Percentiles rank a stretch among this genome's conserved stretches.
phyloP scores from a whole-genome alignment of 352 stramenopile genomes.

The Thalassiosira allenii region DNA sequence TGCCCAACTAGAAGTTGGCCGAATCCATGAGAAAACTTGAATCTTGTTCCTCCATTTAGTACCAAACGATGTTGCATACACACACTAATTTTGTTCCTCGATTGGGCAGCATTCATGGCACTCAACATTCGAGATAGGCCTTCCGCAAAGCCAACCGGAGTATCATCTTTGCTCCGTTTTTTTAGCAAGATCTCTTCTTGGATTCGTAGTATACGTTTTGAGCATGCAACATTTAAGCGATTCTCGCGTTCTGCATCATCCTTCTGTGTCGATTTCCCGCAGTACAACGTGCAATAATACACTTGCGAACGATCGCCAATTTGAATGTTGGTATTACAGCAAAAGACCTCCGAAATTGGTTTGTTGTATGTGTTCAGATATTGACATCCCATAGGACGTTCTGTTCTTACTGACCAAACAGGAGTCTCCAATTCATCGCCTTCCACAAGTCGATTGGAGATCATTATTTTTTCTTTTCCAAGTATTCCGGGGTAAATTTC shows the following conservation, averaged over 20 bases:
- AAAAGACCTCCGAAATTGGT: slow-evolving; percentile 1
- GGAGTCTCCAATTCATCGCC: not conserved
- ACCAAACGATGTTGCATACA: slow-evolving; percentile 48
- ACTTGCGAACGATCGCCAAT: slow-evolving; percentile 26
- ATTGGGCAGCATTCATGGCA: slow-evolving; percentile 34
- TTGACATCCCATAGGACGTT: slow-evolving; percentile 5
- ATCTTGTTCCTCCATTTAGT: slow-evolving; percentile 21
- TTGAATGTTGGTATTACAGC: slow-evolving; percentile 9
- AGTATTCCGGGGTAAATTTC: not conserved
- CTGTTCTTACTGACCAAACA: not conserved
- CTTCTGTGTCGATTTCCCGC: slow-evolving; percentile 40
- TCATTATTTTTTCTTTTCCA: not conserved
- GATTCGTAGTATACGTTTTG: slow-evolving; percentile 23
- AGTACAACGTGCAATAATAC: slow-evolving; percentile 43
- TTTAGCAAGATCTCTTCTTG: slow-evolving; percentile 21
- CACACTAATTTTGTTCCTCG: slow-evolving; percentile 25
- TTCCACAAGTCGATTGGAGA: not conserved
- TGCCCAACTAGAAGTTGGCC: slow-evolving; percentile 42
- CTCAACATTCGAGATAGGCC: slow-evolving; percentile 43
- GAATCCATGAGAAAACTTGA: slow-evolving; percentile 53
- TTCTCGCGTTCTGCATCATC: slow-evolving; percentile 34
- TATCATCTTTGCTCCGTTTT: too few species aligned
- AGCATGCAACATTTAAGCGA: slow-evolving; percentile 12
- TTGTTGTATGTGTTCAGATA: not conserved
- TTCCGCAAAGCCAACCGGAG: slow-evolving; percentile 39